phyloP scores from a whole-genome alignment of 148 eudicot genomes.

The Nepenthes gracilis region DNA sequence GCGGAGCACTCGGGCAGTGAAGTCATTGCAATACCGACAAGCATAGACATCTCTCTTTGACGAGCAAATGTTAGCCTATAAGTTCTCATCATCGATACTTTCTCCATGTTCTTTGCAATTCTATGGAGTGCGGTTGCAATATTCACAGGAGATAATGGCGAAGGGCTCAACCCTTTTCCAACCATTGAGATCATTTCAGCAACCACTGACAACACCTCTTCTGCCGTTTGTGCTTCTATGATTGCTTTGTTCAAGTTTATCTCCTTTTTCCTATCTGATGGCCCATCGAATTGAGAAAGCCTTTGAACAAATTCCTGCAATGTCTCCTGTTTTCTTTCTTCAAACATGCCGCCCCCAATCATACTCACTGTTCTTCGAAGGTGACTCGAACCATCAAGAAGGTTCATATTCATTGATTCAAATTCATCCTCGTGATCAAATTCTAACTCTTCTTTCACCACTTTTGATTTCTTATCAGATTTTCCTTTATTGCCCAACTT shows the following conservation, averaged over 20 bases:
- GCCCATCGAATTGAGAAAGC: conserved; percentile 72
- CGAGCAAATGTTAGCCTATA: conserved; percentile 83
- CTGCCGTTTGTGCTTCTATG: conserved; percentile 77
- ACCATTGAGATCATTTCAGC: conserved; percentile 61
- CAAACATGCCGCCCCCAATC: conserved; percentile 75
- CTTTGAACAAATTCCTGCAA: conserved; percentile 63
- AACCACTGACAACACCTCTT: conserved; percentile 69
- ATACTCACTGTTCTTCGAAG: conserved; percentile 39
- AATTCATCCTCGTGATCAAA: conserved; percentile 33
- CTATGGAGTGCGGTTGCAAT: conserved; percentile 92
- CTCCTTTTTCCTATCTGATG: conserved; percentile 77
- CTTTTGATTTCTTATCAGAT: conserved; percentile 17
- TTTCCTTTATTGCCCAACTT: conserved; percentile 11
- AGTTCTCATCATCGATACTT: conserved; percentile 72
- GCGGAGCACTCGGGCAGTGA: conserved; percentile 81
- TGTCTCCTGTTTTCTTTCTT: conserved; percentile 54
- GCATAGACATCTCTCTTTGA: conserved; percentile 90
- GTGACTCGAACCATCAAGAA: conserved; percentile 15
- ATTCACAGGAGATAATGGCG: conserved; percentile 85
- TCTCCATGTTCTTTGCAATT: conserved; percentile 97
- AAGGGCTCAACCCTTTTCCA: conserved; percentile 85
- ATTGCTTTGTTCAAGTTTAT: conserved; percentile 56
- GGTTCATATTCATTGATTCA: conserved; percentile 13
- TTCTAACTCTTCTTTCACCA: conserved; percentile 17
- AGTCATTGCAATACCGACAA: conserved; percentile 82